These are phyloP conservation scores for Tetradesmus obliquus DNA, from an alignment of 139 green algal species.

Conservation along the genomic window DNA sequence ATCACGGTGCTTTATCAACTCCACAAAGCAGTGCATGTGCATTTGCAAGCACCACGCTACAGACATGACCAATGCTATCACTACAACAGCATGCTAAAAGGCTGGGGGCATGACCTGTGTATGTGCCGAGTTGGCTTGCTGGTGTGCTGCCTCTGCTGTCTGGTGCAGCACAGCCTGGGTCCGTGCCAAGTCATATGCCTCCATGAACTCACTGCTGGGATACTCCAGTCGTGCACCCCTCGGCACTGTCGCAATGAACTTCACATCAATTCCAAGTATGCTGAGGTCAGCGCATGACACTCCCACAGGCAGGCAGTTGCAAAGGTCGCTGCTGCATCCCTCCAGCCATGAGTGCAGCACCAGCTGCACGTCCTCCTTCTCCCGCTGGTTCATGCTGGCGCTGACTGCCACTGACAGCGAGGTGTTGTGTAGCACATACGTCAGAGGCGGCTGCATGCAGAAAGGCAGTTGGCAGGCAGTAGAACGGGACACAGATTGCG, in stretches of 20 bases:
- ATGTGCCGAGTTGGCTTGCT: background rate
- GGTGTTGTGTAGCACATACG: conserved; percentile 4
- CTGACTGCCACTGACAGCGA: background rate
- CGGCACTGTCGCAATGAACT: background rate
- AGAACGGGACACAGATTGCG: background rate
- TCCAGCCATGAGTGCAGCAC: background rate
- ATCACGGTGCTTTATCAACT: too few relatives aligned
- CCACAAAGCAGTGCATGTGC: too few relatives aligned
- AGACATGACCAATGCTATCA: background rate
- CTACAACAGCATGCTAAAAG: background rate
- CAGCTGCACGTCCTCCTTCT: background rate
- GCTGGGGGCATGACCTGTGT: background rate
- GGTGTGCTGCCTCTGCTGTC: background rate
- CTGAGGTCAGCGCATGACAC: background rate
- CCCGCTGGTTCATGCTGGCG: conserved; percentile 4
- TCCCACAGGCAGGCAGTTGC: background rate
- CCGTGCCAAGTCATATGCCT: background rate
- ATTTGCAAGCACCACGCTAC: too few relatives aligned
- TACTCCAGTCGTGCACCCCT: background rate
- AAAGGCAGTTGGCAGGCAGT: background rate
- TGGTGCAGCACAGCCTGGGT: background rate
- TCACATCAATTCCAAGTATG: background rate
- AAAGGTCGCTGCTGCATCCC: background rate
- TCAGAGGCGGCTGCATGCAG: background rate
- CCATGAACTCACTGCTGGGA: background rate